Conservation (phyloP, 2,329 filamentous ascomycete genomes). For the Penicillium sp. region DNA sequence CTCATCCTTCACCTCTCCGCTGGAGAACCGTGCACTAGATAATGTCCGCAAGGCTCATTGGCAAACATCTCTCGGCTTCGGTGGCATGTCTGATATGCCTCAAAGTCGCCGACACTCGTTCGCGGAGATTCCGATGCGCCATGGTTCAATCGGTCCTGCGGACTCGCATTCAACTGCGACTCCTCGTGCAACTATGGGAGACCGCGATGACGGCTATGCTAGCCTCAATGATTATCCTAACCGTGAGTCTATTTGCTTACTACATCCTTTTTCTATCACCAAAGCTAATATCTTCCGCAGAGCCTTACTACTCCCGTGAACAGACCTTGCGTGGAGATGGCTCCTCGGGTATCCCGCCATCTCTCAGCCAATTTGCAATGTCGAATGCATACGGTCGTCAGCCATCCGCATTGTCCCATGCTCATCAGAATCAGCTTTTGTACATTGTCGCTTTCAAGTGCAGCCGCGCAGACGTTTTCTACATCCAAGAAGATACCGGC, state of each 20-base stretch:
- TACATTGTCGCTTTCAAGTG: constrained; percentile 97
- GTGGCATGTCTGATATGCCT: constrained; percentile 44
- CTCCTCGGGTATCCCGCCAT: constrained; percentile 34
- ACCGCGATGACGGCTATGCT: constrained; percentile 39
- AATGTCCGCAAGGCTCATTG: constrained; percentile 49
- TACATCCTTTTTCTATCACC: constrained; percentile 26
- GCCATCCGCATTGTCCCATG: constrained; percentile 35
- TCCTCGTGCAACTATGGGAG: constrained; percentile 37
- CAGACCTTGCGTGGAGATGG: constrained; percentile 37
- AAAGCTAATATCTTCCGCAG: constrained; percentile 41
- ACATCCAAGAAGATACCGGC: constrained; percentile 92
- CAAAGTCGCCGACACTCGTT: constrained; percentile 54
- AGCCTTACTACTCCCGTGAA: constrained; percentile 45
- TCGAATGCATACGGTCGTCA: constrained; percentile 40
- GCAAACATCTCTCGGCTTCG: constrained; percentile 52
- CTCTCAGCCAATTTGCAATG: constrained; percentile 43
- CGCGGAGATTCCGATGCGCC: constrained; percentile 50
- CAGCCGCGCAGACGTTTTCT: constrained; percentile 91
- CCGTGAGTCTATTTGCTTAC: constrained; percentile 38
- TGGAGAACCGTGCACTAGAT: constrained; percentile 47
- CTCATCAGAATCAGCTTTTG: constrained; percentile 43
- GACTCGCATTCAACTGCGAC: constrained; percentile 18
- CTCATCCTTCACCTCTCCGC: constrained; percentile 31
- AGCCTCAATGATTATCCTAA: constrained; percentile 38
- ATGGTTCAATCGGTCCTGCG: constrained; percentile 40